Evolutionary conservation across 2,329 filamentous ascomycete species (phyloP), one percentile per base, ranked within the genome.

Genomic region (Trichoderma hamatum): DNA sequence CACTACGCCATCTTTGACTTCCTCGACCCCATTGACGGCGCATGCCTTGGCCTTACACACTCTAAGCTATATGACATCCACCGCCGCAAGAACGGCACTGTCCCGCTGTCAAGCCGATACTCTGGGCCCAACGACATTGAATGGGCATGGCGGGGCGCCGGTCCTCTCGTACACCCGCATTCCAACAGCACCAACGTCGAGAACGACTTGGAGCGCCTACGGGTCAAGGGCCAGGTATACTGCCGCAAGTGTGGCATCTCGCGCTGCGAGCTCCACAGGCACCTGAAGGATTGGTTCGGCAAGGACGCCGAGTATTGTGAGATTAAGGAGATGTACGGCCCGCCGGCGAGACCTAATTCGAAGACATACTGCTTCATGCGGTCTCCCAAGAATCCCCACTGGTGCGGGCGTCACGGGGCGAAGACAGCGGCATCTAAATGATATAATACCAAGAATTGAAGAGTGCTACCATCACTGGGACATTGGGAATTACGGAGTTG

Each of bases 1-100:
- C 87, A 89, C 76, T 88, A 85, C 71, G 80, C 83, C 70, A 82
- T 90, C 71, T 88, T 89, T 73, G 86, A 88, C 76, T 85, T 86
- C 72, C 84, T 90, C 69, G 88, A 90, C 78, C 86, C 86, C 60
- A 89, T 90, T 71, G 88, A 90, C 78, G 86, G 87, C 74, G 86
- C 85, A 49, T 89, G 87, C 75, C 80, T 90, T 49, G 88, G 86
- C 16, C 82, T 90, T 64, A 84, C 87, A 46, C 87, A 84, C 80
- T 82, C 81, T 54, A 82, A 85, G 75, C 84, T 89, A 72, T 90
- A 90, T 76, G 78, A 81, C 39, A 86, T 90, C 73, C 86, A 88
- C 77, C 82, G 83, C 30, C 83, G 82, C 67, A 81, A 88, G 77
- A 84, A 88, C 76, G 86, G 85, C 65, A 80, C 77, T 9, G 84